A percentile compares a stretch with the other conserved stretches of the same genome.
Evolutionary conservation across 129 eudicot species (phyloP).

Genomic region (Daucus carota): DH1_v3.0 NC_030386.2:25115001-25115500

Average conservation of each 20-base stretch:
- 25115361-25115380: constrained; percentile 94
- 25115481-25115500: constrained; percentile 85
- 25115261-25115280: constrained; percentile 49
- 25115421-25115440: constrained; percentile 71
- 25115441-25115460: constrained; percentile 73
- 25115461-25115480: constrained; percentile 90
- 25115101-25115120: constrained; percentile 76
- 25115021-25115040: constrained; percentile 94
- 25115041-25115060: constrained; percentile 89
- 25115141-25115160: constrained; percentile 91
- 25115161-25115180: constrained; percentile 67
- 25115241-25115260: constrained; percentile 56
- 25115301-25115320: constrained; percentile 95
- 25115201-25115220: constrained; percentile 50
- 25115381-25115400: constrained; percentile 91
- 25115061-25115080: constrained; percentile 68
- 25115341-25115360: constrained; percentile 95
- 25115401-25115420: constrained; percentile 85
- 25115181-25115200: constrained; percentile 64
- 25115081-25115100: constrained; percentile 84
- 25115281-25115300: constrained; percentile 89
- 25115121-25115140: constrained; percentile 69
- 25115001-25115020: constrained; percentile 80
- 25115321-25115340: constrained; percentile 89
- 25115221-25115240: constrained; percentile 53